A percentile compares a stretch with the other conserved stretches of the same genome.
Evolutionary conservation across 2,329 filamentous ascomycete genomes (phyloP).

Genomic region (Trichophyton rubrum): DNA sequence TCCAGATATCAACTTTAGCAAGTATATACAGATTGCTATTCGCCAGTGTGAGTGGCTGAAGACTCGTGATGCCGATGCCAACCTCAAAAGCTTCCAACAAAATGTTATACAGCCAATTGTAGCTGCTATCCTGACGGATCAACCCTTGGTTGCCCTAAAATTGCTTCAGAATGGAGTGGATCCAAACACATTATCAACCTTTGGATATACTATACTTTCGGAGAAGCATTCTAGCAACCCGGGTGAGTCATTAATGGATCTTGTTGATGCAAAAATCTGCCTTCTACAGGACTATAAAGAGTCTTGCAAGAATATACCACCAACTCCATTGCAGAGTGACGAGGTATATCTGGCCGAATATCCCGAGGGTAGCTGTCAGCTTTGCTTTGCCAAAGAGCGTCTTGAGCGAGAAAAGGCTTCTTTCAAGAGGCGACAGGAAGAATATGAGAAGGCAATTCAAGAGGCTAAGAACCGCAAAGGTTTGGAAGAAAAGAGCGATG

Average conservation of each 20-base stretch:
- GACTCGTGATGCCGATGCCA: background rate
- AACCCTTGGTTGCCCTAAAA: conserved; percentile 42
- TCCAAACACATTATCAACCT: conserved; percentile 45
- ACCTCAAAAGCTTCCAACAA: background rate
- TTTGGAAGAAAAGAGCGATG: background rate
- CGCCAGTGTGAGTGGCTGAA: background rate
- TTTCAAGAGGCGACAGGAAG: background rate
- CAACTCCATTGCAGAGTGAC: conserved; percentile 3
- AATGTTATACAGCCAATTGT: conserved; percentile 44
- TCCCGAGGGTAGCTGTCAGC: background rate
- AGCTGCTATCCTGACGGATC: conserved; percentile 41
- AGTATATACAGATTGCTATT: background rate
- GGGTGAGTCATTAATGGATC: conserved; percentile 5
- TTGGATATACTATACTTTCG: conserved; percentile 18
- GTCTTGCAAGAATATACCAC: background rate
- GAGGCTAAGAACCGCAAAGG: background rate
- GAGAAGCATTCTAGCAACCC: background rate
- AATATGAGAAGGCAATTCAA: background rate
- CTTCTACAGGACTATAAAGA: background rate
- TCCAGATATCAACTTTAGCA: background rate
- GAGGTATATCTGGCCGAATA: conserved; percentile 3
- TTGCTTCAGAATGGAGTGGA: conserved; percentile 55
- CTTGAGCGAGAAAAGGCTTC: background rate
- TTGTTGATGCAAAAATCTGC: conserved; percentile 3
- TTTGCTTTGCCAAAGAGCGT: background rate